A percentile compares a stretch with the other conserved stretches of the same genome.
Evolutionary conservation across 257 asterid genomes (phyloP).

Genomic region (Verbascum thapsus): DNA sequence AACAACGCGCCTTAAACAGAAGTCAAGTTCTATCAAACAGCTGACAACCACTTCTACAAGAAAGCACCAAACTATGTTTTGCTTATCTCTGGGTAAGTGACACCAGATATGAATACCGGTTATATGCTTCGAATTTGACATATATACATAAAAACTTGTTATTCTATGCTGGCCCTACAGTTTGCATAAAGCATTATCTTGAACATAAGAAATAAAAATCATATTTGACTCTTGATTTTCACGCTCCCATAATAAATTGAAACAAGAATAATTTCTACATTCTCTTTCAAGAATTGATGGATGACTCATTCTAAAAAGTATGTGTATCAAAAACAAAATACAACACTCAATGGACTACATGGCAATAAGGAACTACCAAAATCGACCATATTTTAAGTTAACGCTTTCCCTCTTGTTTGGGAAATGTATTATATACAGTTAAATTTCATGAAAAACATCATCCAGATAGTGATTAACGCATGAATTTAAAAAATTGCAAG

Average conservation of each 20-base stretch:
- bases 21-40: constrained; percentile 14
- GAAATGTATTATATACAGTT: not conserved
- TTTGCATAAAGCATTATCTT: not conserved
- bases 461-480: not conserved
- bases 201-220: constrained; percentile 19
- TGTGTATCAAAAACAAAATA: not conserved
- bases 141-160: not conserved
- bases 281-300: not conserved
- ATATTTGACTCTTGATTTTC: not conserved
- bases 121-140: not conserved
- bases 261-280: constrained; percentile 7
- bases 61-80: constrained; percentile 2
- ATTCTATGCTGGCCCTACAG: not conserved
- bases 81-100: not conserved
- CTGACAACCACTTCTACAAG: not conserved
- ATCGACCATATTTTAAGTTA: too few relatives aligned
- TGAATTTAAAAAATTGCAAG: not conserved
- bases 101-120: not conserved
- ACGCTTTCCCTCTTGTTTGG: not conserved
- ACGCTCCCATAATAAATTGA: constrained; percentile 2
- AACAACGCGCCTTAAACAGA: not conserved
- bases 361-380: not conserved
- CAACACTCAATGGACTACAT: not conserved
- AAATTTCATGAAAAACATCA: not conserved
- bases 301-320: not conserved